Evolutionary conservation across 2,329 filamentous ascomycete species (phyloP).

Genomic region (Colletotrichum sp.): DNA sequence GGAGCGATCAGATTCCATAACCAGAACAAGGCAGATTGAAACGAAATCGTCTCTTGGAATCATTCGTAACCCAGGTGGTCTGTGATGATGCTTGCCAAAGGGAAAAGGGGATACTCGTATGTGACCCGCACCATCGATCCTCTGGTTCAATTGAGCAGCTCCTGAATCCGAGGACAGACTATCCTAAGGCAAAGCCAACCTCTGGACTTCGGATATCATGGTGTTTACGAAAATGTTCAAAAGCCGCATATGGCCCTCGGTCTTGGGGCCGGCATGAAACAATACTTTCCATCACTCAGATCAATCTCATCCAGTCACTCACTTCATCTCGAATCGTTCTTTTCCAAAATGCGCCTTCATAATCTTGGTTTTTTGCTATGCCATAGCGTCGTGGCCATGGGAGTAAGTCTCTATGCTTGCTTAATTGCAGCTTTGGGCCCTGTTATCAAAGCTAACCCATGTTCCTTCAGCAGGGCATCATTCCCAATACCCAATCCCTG

Average conservation of each 20-base stretch:
- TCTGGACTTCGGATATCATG: neutral
- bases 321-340: neutral
- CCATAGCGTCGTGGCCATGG: neutral
- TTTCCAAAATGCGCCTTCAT: neutral
- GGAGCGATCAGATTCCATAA: neutral
- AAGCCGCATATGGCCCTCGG: accelerated
- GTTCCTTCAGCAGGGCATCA: neutral
- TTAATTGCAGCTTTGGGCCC: neutral
- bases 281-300: neutral
- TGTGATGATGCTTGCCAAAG: neutral
- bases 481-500: neutral
- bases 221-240: neutral
- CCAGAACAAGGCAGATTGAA: neutral
- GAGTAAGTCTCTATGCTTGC: neutral
- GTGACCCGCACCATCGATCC: neutral
- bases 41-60: neutral
- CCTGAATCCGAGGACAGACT: neutral
- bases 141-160: neutral
- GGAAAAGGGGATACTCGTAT: neutral
- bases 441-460: neutral
- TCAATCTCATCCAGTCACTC: neutral
- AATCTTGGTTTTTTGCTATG: neutral
- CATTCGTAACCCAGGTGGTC: neutral
- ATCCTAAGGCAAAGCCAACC: neutral
- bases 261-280: neutral